These are phyloP conservation scores for Ogataea minuta DNA, from an alignment of 805 yeast genomes.

Conservation along the genomic window DNA sequence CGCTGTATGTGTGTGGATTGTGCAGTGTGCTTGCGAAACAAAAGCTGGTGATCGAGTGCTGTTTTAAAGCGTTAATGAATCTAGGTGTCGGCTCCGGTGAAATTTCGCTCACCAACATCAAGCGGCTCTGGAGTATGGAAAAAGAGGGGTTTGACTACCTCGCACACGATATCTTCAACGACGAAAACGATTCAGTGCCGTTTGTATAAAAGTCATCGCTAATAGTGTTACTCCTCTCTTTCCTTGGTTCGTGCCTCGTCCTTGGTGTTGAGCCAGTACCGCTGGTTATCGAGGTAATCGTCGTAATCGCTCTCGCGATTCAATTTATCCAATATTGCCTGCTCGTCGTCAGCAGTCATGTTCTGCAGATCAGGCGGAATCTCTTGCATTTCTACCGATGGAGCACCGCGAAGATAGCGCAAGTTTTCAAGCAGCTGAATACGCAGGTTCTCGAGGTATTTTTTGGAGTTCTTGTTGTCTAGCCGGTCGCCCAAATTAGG, in stretches of 20 bases:
- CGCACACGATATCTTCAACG: constrained; percentile 27
- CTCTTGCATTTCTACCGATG: constrained; percentile 89
- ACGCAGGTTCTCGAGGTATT: constrained; percentile 76
- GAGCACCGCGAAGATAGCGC: constrained; percentile 83
- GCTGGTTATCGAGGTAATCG: constrained; percentile 34
- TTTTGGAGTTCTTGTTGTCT: constrained; percentile 82
- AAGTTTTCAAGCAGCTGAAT: constrained; percentile 77
- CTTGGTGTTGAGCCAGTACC: constrained; percentile 38
- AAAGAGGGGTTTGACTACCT: constrained; percentile 27
- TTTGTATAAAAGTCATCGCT: constrained; percentile 24
- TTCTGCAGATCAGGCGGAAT: constrained; percentile 67
- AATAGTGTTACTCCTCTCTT: constrained; percentile 21
- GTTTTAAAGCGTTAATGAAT: constrained; percentile 34
- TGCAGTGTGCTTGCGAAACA: constrained; percentile 32
- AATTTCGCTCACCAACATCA: constrained; percentile 31
- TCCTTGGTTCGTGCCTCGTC: constrained; percentile 40
- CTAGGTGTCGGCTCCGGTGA: constrained; percentile 39
- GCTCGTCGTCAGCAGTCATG: constrained; percentile 45
- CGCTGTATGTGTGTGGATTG: constrained; percentile 35
- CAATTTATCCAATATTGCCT: constrained; percentile 34
- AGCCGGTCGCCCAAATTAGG: constrained; percentile 77
- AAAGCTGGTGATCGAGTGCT: constrained; percentile 34
- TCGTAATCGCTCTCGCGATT: constrained; percentile 36
- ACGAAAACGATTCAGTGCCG: constrained; percentile 37
- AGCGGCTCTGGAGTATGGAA: constrained; percentile 33